phyloP scores from a whole-genome alignment of 1,284 basidiomycete species.

The Ustilago loliicola region DNA sequence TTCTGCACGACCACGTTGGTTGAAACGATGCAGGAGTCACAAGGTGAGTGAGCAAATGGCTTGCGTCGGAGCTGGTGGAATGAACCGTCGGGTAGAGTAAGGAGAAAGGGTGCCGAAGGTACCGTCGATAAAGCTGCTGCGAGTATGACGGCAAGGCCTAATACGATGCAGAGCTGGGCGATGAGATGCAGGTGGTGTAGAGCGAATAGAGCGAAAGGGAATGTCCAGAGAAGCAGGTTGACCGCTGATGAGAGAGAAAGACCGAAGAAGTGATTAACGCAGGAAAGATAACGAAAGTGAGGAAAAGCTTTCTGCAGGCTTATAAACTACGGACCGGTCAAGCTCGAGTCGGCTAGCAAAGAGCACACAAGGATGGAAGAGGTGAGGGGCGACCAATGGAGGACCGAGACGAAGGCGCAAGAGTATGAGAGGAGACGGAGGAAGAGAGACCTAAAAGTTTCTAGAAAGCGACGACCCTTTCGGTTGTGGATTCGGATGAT shows the following conservation, averaged over 20 bases:
- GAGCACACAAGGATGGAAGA: background rate
- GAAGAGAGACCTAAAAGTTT: constrained; percentile 4
- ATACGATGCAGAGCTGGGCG: background rate
- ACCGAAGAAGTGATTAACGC: background rate
- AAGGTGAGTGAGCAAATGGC: background rate
- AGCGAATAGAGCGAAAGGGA: background rate
- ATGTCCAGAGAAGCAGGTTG: background rate
- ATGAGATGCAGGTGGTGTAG: background rate
- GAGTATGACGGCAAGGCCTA: constrained; percentile 9
- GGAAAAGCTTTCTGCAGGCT: background rate
- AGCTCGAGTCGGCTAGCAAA: background rate
- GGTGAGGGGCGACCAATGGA: background rate
- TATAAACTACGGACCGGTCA: background rate
- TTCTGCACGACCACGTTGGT: constrained; percentile 9
- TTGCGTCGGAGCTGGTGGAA: constrained; percentile 1
- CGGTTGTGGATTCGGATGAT: constrained; percentile 21
- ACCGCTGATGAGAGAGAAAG: background rate
- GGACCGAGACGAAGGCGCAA: background rate
- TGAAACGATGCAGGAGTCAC: background rate
- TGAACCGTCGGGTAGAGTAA: constrained; percentile 7
- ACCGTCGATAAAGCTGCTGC: background rate
- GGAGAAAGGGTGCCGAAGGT: constrained; percentile 4
- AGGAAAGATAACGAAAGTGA: background rate
- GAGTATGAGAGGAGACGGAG: constrained; percentile 4
- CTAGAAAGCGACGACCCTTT: constrained; percentile 34